A percentile compares a stretch with the other conserved stretches of the same genome.
These are phyloP conservation scores for Diplocarpon mali DNA, from an alignment of 2,329 filamentous ascomycete genomes.

Conservation along the genomic window DNA sequence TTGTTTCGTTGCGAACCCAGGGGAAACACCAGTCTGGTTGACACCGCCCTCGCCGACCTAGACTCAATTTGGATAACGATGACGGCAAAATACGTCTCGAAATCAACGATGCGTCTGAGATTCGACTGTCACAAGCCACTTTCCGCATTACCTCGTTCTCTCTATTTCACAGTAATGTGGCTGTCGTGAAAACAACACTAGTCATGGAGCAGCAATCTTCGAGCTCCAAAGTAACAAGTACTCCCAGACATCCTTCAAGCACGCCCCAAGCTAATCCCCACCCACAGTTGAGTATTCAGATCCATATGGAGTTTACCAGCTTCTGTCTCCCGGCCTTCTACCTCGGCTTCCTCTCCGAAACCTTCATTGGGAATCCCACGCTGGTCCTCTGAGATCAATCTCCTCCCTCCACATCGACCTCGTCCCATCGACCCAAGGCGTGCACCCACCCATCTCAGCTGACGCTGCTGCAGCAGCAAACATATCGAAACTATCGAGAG, in stretches of 20 bases:
- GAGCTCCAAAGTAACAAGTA: slow-evolving; percentile 70
- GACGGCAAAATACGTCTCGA: too few relatives aligned
- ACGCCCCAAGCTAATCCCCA: slow-evolving; percentile 7
- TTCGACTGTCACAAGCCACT: background rate
- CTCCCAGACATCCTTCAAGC: background rate
- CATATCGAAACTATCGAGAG: slow-evolving; percentile 24
- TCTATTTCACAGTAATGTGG: background rate
- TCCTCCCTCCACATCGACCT: slow-evolving; percentile 86
- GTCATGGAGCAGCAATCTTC: slow-evolving; percentile 55
- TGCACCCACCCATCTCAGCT: slow-evolving; percentile 28
- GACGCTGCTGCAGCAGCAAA: slow-evolving; percentile 26
- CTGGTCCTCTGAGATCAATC: slow-evolving; percentile 84
- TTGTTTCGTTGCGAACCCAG: too few relatives aligned
- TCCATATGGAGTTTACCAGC: slow-evolving; percentile 76
- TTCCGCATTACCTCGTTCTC: background rate
- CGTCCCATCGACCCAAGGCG: slow-evolving; percentile 43
- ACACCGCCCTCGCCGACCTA: too few relatives aligned
- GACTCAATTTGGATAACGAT: too few relatives aligned
- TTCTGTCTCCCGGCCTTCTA: slow-evolving; percentile 66
- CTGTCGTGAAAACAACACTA: background rate
- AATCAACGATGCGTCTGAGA: too few relatives aligned
- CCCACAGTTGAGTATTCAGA: slow-evolving; percentile 85
- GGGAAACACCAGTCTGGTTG: too few relatives aligned
- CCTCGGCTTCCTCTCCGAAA: slow-evolving; percentile 77
- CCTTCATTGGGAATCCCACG: slow-evolving; percentile 93